phyloP scores from a whole-genome alignment of 2,329 filamentous ascomycete species.

The Ophiostoma triangulosporum region DNA sequence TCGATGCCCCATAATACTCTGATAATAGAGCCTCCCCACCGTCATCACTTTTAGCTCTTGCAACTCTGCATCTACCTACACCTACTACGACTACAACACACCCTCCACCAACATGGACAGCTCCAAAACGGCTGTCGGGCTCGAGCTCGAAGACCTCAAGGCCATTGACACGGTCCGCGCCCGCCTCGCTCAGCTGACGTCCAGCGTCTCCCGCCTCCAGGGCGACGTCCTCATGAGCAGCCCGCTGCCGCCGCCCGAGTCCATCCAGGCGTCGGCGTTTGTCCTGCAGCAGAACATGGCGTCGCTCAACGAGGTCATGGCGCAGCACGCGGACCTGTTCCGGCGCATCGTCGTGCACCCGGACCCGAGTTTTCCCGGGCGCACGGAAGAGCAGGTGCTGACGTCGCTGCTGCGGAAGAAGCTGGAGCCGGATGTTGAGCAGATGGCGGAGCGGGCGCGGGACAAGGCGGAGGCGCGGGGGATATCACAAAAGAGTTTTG shows the following conservation, averaged over 20 bases:
- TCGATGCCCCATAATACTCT: too few relatives aligned
- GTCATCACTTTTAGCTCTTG: too few relatives aligned
- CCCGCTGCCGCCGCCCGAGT: slow-evolving; percentile 55
- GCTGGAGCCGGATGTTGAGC: slow-evolving; percentile 63
- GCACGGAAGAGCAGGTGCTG: slow-evolving; percentile 51
- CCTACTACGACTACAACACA: not conserved
- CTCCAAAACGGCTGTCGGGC: slow-evolving; percentile 28
- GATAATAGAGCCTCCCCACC: too few relatives aligned
- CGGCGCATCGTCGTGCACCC: slow-evolving; percentile 61
- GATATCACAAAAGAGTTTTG: slow-evolving; percentile 19
- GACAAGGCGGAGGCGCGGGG: slow-evolving; percentile 27
- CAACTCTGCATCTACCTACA: too few relatives aligned
- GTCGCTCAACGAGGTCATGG: slow-evolving; percentile 50
- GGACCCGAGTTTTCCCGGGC: slow-evolving; percentile 59
- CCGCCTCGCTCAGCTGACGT: slow-evolving; percentile 53
- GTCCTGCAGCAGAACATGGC: slow-evolving; percentile 60
- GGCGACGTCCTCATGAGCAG: slow-evolving; percentile 46
- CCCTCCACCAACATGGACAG: not conserved
- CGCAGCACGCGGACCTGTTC: slow-evolving; percentile 53
- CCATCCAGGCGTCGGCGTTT: slow-evolving; percentile 56
- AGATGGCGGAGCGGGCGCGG: slow-evolving; percentile 53
- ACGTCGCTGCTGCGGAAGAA: slow-evolving; percentile 68
- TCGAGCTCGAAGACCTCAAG: slow-evolving; percentile 48
- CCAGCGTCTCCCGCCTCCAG: slow-evolving; percentile 52
- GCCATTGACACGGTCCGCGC: slow-evolving; percentile 58